A percentile compares a stretch with the other conserved stretches of the same genome.
Conservation (phyloP, 2,329 filamentous ascomycete genomes). For the Aureobasidium sp. region DNA sequence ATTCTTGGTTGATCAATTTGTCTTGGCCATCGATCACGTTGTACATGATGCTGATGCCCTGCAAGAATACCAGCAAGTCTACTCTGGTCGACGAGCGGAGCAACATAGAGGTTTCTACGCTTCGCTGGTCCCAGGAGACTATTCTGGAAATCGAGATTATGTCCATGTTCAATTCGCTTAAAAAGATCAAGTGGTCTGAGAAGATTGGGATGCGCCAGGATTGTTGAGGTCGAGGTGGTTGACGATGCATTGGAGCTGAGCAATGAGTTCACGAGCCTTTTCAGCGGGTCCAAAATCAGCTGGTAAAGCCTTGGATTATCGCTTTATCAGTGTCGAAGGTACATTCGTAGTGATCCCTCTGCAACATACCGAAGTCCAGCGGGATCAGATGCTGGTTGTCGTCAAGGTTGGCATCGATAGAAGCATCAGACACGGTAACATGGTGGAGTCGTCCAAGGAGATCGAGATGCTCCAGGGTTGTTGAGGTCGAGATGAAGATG, state of each 20-base stretch:
- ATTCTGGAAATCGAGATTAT: no score
- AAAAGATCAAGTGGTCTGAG: constrained; percentile 19
- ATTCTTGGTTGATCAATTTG: constrained; percentile 12
- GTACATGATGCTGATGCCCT: constrained; percentile 19
- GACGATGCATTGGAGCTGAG: constrained; percentile 18
- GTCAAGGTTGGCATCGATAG: background rate
- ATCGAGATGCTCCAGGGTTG: constrained; percentile 24
- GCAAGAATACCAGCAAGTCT: constrained; percentile 26
- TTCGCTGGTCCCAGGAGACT: constrained; percentile 25
- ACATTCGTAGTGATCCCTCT: constrained; percentile 26
- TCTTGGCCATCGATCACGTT: constrained; percentile 9
- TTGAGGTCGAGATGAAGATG: constrained; percentile 27
- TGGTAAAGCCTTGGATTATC: constrained; percentile 17
- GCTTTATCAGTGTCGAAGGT: constrained; percentile 19
- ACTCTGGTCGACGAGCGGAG: constrained; percentile 24
- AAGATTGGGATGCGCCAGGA: constrained; percentile 24
- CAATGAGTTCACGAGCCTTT: constrained; percentile 15
- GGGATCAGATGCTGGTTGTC: constrained; percentile 21
- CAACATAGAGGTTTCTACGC: constrained; percentile 21
- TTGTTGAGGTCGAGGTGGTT: constrained; percentile 28
- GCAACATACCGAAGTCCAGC: constrained; percentile 22
- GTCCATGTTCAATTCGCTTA: no score
- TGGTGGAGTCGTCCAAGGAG: background rate
- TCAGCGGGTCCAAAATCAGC: background rate
- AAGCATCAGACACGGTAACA: background rate